phyloP scores from a whole-genome alignment of 2,329 filamentous ascomycete species.

The Emergomyces orientalis region DNA sequence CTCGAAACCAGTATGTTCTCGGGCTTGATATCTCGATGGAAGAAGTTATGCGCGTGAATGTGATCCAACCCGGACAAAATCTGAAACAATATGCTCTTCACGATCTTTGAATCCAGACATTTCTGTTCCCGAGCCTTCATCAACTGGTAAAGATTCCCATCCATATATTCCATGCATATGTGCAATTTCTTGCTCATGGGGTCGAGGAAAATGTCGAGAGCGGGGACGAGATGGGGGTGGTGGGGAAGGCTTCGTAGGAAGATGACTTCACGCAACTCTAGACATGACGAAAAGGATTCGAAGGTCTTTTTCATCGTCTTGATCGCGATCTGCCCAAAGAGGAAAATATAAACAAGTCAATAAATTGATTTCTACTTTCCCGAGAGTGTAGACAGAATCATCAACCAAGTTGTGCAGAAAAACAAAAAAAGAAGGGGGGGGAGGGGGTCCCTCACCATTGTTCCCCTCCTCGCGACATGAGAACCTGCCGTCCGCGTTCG shows the following conservation, averaged over 20 bases:
- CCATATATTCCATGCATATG: conserved; percentile 99
- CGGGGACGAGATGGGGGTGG: conserved; percentile 90
- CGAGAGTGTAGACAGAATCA: background rate
- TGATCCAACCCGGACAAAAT: conserved; percentile 94
- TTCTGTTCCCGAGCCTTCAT: conserved; percentile 99
- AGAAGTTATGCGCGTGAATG: conserved; percentile 94
- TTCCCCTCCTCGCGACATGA: conserved; percentile 78
- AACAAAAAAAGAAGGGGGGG: conserved; percentile 2
- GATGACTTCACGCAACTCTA: conserved; percentile 93
- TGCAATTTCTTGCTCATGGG: conserved; percentile 93
- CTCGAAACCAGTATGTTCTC: conserved; percentile 98
- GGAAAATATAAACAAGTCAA: background rate
- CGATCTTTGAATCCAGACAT: conserved; percentile 74
- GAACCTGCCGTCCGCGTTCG: conserved; percentile 85
- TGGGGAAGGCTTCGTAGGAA: conserved; percentile 82
- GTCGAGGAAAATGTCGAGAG: conserved; percentile 95
- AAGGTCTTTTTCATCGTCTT: conserved; percentile 99
- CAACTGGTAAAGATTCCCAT: conserved; percentile 94
- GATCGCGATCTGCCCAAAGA: conserved; percentile 67
- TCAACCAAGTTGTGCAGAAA: background rate
- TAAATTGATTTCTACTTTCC: background rate
- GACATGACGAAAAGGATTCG: conserved; percentile 78
- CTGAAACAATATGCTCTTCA: conserved; percentile 96
- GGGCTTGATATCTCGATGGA: conserved; percentile 97
- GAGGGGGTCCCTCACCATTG: conserved; percentile 59